Conservation (phyloP, 345 rosid species). For the Boechera stricta region DNA sequence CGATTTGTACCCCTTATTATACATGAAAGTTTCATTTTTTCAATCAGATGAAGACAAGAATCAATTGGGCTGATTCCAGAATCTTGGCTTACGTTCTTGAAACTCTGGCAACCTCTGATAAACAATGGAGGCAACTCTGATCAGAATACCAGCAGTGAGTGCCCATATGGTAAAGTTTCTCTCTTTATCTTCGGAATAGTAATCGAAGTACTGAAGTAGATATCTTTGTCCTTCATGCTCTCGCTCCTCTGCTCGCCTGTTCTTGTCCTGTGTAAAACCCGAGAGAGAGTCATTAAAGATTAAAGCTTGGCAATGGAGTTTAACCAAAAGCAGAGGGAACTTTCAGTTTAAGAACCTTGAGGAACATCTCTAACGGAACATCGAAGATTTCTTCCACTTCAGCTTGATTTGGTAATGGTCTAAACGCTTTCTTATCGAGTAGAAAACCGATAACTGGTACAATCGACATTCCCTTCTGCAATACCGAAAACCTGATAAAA, state of each 20-base stretch:
- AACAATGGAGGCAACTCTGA: slow-evolving; percentile 60
- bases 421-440: slow-evolving; percentile 51
- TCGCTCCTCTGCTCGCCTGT: slow-evolving; percentile 59
- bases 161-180: slow-evolving; percentile 63
- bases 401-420: slow-evolving; percentile 51
- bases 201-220: slow-evolving; percentile 61
- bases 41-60: slow-evolving; percentile 6
- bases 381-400: slow-evolving; percentile 76
- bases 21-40: slow-evolving; percentile 16
- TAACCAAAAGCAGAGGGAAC: background rate
- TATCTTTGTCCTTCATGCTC: slow-evolving; percentile 58
- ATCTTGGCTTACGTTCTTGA: slow-evolving; percentile 57
- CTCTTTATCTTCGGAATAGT: slow-evolving; percentile 41
- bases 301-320: background rate
- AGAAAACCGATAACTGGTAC: slow-evolving; percentile 69
- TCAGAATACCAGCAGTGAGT: slow-evolving; percentile 69
- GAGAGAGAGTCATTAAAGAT: background rate
- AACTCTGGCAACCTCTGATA: slow-evolving; percentile 61
- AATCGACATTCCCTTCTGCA: slow-evolving; percentile 55
- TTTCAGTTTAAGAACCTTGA: slow-evolving; percentile 50
- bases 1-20: background rate
- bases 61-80: slow-evolving; percentile 48
- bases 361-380: slow-evolving; percentile 77
- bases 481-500: background rate
- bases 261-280: slow-evolving; percentile 53